Percentiles rank a stretch among this genome's conserved stretches.
Evolutionary conservation across 768 basidiomycete species (phyloP).

Genomic region (Boletus insuetus): DNA sequence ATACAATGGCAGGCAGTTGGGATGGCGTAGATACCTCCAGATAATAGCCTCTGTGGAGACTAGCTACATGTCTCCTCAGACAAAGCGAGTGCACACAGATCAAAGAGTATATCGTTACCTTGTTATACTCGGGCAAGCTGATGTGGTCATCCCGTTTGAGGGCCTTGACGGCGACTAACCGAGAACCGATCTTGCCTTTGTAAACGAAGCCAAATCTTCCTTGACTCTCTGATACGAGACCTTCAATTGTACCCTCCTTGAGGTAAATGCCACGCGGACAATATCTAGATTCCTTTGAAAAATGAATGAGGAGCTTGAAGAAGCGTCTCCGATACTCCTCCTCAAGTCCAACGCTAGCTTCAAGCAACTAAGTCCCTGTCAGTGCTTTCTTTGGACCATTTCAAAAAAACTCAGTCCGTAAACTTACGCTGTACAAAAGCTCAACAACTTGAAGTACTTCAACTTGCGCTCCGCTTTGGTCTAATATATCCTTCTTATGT

Average conservation of each 20-base stretch:
- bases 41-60: slow-evolving; percentile 32
- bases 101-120: slow-evolving; percentile 15
- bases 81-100: neutral
- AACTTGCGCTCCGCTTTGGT: neutral
- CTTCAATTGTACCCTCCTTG: slow-evolving; percentile 3
- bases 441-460: slow-evolving; percentile 20
- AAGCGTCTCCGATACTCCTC: slow-evolving; percentile 18
- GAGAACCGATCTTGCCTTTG: slow-evolving; percentile 16
- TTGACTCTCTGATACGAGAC: neutral
- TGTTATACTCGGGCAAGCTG: slow-evolving; percentile 3
- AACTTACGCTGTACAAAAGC: slow-evolving; percentile 25
- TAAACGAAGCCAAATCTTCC: slow-evolving; percentile 25
- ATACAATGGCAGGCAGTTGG: slow-evolving; percentile 36
- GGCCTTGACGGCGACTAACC: slow-evolving; percentile 31
- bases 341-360: slow-evolving; percentile 9
- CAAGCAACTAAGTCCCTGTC: slow-evolving; percentile 21
- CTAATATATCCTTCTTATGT: slow-evolving; percentile 3
- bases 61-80: slow-evolving; percentile 7
- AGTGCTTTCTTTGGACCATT: neutral
- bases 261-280: slow-evolving; percentile 20
- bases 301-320: slow-evolving; percentile 17
- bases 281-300: slow-evolving; percentile 18
- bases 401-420: neutral
- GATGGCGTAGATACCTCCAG: slow-evolving; percentile 35
- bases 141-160: neutral